phyloP scores from a whole-genome alignment of 257 asterid genomes.

The Anisodus tanguticus region DNA sequence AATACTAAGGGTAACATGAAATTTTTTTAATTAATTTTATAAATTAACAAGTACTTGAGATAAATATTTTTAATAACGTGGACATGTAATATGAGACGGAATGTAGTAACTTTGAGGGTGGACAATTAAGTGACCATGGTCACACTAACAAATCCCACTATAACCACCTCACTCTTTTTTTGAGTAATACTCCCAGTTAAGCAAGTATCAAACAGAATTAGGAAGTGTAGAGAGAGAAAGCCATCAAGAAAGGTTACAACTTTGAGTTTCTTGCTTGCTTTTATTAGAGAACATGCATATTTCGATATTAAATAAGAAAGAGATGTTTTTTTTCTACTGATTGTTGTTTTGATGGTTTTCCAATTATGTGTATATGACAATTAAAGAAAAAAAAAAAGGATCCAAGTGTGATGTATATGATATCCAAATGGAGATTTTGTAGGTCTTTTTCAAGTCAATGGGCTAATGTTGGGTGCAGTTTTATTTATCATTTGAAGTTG shows the following conservation, averaged over 20 bases:
- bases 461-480: neutral
- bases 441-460: neutral
- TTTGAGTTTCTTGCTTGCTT: neutral
- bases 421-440: neutral
- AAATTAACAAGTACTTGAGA: too few species aligned
- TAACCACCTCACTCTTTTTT: neutral
- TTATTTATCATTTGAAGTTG: neutral
- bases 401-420: neutral
- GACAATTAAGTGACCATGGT: slow-evolving; percentile 38
- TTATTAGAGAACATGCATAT: neutral
- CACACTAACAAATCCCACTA: slow-evolving; percentile 36
- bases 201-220: neutral
- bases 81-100: too few species aligned
- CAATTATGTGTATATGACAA: neutral
- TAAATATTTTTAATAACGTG: too few species aligned
- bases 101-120: slow-evolving; percentile 10
- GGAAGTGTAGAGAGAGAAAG: slow-evolving; percentile 21
- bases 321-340: neutral
- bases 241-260: neutral
- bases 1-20: too few species aligned
- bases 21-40: too few species aligned
- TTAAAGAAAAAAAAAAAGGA: neutral
- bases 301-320: neutral
- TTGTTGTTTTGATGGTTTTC: neutral
- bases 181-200: neutral